Evolutionary conservation across 257 asterid species (phyloP), one percentile per base, ranked within the genome.

Genomic region (Misopates orontium): DNA sequence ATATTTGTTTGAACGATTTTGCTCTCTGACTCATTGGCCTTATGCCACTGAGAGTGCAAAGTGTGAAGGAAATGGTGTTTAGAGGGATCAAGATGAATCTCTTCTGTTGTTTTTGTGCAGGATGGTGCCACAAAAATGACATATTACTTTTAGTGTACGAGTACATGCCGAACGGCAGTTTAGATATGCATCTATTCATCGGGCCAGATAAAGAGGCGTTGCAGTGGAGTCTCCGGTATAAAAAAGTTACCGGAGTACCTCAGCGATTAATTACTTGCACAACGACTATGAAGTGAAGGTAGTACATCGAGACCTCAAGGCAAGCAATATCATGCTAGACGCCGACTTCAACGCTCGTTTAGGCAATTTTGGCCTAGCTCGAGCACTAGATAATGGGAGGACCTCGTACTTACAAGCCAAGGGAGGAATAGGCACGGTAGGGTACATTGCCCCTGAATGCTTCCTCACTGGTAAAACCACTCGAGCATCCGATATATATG

Each of bases 241-340:
- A 87, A 60, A 83, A 90, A 60, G 47, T 84, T 16, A 67, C 85
- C 0, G 97, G 97, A 0, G 95, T 90, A 90, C 90, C 75, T 85
- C 96, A 0, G 96, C 99, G 70, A 69, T 93, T 19, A 94, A 87
- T 53, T 93, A 93, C 54, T 91, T 93, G 18, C 99, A 93, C 79
- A 77, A 85, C 18, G 99, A 93, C 71, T 93, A 77, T 13, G 97
- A 90, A 5, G 91, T 84, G 24, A 74, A 82, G 24, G 97, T 89
- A 6, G 89, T 92, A 0, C 96, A 92, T 69, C 87, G 97, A 0
- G 98, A 92, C 45, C 84, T 89, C 8, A 89, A 92, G 52, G 95
- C 97, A n/a, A 92, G 97, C 78, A 92, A 92, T 83, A 79, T 92
- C 60, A 85, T 91, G 98, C 90, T 89, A 1, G 98, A 91, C 60